Conservation (phyloP, 495 filamentous ascomycete genomes). For the Aspergillus bertholletiae region DNA sequence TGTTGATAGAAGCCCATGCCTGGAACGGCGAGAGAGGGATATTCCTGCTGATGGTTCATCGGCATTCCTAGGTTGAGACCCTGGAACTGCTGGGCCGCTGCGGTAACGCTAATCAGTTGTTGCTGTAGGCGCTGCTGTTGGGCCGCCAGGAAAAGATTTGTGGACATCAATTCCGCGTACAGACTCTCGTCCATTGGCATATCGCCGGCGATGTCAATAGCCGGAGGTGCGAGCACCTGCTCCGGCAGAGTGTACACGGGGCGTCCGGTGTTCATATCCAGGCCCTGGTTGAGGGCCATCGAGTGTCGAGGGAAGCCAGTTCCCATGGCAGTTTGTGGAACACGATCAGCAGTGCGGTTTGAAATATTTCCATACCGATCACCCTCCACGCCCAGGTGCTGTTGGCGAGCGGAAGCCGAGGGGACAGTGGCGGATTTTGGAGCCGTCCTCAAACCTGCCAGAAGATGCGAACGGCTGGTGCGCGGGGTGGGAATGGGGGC, state of each 20-base stretch:
- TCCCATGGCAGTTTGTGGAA: constrained; percentile 62
- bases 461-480: constrained; percentile 89
- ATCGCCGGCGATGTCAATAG: constrained; percentile 63
- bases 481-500: constrained; percentile 65
- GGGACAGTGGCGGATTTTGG: constrained; percentile 81
- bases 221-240: constrained; percentile 81
- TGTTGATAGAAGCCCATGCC: constrained; percentile 58
- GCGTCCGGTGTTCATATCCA: constrained; percentile 36
- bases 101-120: constrained; percentile 54
- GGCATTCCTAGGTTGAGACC: constrained; percentile 55
- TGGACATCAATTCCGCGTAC: constrained; percentile 79
- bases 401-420: constrained; percentile 55
- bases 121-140: constrained; percentile 82
- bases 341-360: constrained; percentile 39
- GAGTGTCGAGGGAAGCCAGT: constrained; percentile 51
- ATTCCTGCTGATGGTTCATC: constrained; percentile 34
- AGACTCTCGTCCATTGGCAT: constrained; percentile 74
- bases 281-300: constrained; percentile 43
- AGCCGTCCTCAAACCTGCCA: constrained; percentile 89
- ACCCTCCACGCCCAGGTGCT: constrained; percentile 45
- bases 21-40: constrained; percentile 33
- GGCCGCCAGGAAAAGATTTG: constrained; percentile 79
- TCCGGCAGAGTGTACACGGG: constrained; percentile 71
- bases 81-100: constrained; percentile 72
- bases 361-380: constrained; percentile 41